Conservation (phyloP, 371 early-diverging fungal species). For the Capillidium heterosporum region DNA sequence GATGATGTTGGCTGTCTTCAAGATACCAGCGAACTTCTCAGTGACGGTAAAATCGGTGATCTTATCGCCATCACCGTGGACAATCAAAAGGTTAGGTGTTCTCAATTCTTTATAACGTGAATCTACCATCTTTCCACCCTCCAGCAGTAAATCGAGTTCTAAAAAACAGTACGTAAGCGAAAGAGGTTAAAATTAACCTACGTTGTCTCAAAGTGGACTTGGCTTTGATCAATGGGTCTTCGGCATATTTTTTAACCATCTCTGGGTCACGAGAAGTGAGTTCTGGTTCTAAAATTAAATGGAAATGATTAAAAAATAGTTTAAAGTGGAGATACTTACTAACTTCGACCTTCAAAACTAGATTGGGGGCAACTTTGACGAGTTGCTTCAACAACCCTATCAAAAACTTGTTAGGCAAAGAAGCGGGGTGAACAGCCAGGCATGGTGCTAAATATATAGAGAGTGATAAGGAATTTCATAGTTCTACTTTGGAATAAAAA, state of each 20-base stretch:
- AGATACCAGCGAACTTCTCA: conserved; percentile 12
- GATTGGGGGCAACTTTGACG: no score
- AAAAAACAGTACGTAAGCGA: neutral
- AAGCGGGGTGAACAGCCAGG: neutral
- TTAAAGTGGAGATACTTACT: no score
- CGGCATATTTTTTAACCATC: conserved; percentile 20
- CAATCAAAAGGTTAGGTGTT: conserved; percentile 18
- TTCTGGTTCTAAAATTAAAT: conserved; percentile 5
- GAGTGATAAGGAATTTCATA: no score
- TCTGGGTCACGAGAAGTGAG: conserved; percentile 24
- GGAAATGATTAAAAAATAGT: no score
- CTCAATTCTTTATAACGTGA: conserved; percentile 8
- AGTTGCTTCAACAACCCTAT: no score
- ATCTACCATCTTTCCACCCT: neutral
- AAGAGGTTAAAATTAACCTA: conserved; percentile 9
- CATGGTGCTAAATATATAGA: neutral
- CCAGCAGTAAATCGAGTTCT: conserved; percentile 5
- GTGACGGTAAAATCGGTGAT: conserved; percentile 15
- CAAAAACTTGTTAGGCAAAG: no score
- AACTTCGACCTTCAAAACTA: no score
- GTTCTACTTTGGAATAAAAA: neutral
- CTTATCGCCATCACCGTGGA: conserved; percentile 22
- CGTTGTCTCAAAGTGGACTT: conserved; percentile 19
- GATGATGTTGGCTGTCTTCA: neutral
- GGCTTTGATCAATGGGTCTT: conserved; percentile 33